phyloP scores from a whole-genome alignment of 1,284 basidiomycete genomes.

The Ustilago shanxiensis region DNA sequence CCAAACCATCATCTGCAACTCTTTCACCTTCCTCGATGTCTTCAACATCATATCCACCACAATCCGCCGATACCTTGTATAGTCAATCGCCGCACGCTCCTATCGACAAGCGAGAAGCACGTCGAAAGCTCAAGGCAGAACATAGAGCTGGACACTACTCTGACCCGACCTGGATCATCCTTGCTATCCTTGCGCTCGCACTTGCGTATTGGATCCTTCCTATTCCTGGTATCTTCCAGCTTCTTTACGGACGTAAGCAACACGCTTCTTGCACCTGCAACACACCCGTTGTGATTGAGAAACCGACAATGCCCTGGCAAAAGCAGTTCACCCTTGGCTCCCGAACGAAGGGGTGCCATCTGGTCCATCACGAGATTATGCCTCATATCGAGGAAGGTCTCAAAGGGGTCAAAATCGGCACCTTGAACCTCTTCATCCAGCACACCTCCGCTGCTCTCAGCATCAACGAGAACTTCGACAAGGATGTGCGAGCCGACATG shows the following conservation, averaged over 20 bases:
- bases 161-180: constrained; percentile 46
- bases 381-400: constrained; percentile 81
- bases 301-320: constrained; percentile 85
- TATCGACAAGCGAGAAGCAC: constrained; percentile 47
- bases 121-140: constrained; percentile 35
- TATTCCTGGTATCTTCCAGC: constrained; percentile 43
- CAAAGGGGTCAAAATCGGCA: constrained; percentile 67
- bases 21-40: constrained; percentile 32
- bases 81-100: constrained; percentile 35
- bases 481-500: constrained; percentile 74
- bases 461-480: constrained; percentile 87
- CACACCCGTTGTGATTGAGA: not conserved
- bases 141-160: constrained; percentile 44
- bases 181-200: constrained; percentile 32
- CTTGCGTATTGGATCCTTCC: constrained; percentile 50
- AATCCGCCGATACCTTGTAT: constrained; percentile 48
- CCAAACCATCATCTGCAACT: not conserved
- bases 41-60: constrained; percentile 11
- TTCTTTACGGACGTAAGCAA: constrained; percentile 22
- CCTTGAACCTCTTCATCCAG: constrained; percentile 76
- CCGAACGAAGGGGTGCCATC: constrained; percentile 77
- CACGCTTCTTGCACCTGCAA: constrained; percentile 3
- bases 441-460: constrained; percentile 91
- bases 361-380: constrained; percentile 85
- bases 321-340: constrained; percentile 79